A percentile compares a stretch with the other conserved stretches of the same genome.
phyloP scores from a whole-genome alignment of 2,329 filamentous ascomycete genomes.

The Cercospora beticola region DNA sequence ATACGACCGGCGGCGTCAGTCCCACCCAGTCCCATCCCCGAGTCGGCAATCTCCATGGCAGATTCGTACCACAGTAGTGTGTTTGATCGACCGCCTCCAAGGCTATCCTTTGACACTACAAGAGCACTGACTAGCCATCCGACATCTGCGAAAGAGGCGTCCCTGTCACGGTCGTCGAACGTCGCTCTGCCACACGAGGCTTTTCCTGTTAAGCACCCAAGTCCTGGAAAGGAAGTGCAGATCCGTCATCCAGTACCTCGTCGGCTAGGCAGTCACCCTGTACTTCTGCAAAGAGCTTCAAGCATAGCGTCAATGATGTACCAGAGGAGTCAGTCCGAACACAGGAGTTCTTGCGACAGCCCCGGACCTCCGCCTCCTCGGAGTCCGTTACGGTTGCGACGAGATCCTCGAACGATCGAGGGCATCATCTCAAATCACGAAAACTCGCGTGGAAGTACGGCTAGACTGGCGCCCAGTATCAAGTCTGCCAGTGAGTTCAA shows the following conservation, averaged over 20 bases:
- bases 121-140: constrained; percentile 30
- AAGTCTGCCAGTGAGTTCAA: constrained; percentile 32
- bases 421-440: constrained; percentile 26
- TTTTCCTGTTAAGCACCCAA: constrained; percentile 32
- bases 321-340: constrained; percentile 30
- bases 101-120: constrained; percentile 26
- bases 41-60: constrained; percentile 31
- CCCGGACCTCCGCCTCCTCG: constrained; percentile 39
- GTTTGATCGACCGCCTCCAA: constrained; percentile 27
- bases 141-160: constrained; percentile 4
- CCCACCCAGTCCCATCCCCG: constrained; percentile 34
- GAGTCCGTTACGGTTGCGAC: constrained; percentile 34
- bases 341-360: constrained; percentile 12
- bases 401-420: constrained; percentile 33
- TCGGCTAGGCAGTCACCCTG: constrained; percentile 34
- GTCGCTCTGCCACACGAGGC: constrained; percentile 33
- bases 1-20: constrained; percentile 36
- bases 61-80: constrained; percentile 30
- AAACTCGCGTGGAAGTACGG: constrained; percentile 26
- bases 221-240: constrained; percentile 31
- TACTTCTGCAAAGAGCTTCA: constrained; percentile 34
- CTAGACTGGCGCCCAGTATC: constrained; percentile 34
- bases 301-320: constrained; percentile 35
- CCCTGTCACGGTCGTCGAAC: constrained; percentile 16
- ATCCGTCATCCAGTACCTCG: constrained; percentile 35